Conservation (phyloP, 2,329 filamentous ascomycete genomes). For the Hymenoscyphus albidus region DNA sequence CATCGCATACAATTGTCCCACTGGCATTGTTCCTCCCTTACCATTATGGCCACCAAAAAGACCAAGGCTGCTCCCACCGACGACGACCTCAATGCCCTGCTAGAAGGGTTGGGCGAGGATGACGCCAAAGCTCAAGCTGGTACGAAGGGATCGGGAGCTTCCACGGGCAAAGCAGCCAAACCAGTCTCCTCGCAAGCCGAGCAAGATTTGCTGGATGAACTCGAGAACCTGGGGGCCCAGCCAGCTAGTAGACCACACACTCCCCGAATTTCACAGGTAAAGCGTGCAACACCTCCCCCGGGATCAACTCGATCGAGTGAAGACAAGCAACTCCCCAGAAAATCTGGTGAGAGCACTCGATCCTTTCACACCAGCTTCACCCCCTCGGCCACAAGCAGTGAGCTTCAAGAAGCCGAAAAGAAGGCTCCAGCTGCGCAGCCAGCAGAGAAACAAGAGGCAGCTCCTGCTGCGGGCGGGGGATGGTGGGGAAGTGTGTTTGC, state of each 20-base stretch:
- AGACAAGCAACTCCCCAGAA: constrained; percentile 58
- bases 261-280: constrained; percentile 61
- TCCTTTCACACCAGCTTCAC: constrained; percentile 71
- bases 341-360: constrained; percentile 73
- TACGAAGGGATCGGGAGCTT: constrained; percentile 34
- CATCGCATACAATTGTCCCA: background rate
- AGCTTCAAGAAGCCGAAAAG: constrained; percentile 55
- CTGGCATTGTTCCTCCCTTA: background rate
- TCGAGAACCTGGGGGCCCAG: constrained; percentile 68
- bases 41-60: constrained; percentile 58
- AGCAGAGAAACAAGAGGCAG: constrained; percentile 35
- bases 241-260: constrained; percentile 74
- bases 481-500: constrained; percentile 89
- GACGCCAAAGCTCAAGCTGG: constrained; percentile 45
- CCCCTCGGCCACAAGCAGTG: constrained; percentile 59
- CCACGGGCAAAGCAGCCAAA: constrained; percentile 32
- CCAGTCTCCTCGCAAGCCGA: constrained; percentile 39
- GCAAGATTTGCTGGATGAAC: constrained; percentile 66
- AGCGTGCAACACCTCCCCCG: constrained; percentile 48
- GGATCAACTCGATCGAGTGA: constrained; percentile 57
- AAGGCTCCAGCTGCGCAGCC: constrained; percentile 46
- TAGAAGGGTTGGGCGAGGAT: constrained; percentile 58
- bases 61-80: constrained; percentile 53
- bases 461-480: constrained; percentile 54
- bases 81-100: constrained; percentile 63